Base-by-base conservation (phyloP, 352 stramenopile genomes). In the Globisporangium irregulare region DNA sequence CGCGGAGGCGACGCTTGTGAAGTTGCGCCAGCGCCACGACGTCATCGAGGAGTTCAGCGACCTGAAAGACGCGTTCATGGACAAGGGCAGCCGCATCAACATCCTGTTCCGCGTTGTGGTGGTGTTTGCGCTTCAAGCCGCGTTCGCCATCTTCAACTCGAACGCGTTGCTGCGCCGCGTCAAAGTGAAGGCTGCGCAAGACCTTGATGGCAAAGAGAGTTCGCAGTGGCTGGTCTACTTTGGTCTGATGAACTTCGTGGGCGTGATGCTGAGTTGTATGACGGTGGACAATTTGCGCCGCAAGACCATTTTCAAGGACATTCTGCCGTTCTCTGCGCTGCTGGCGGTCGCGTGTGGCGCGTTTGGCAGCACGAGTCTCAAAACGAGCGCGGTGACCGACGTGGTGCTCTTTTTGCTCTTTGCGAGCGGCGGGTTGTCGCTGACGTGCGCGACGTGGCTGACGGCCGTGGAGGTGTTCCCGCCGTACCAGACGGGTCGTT, bases 241-340 rank as follows among this genome's bases (percentile, higher is more conserved):
- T 68, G 88, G 86, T 0, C 63, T 86, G 22, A 92, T 90, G 82
- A 89, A 75, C 24, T 84, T 96, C 48, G 46, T 90, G 4, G 89
- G 89, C 24, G 74, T 85, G 1, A 27, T 90, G 7, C 24, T 95
- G 66, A 90, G 86, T 43, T 46, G 94, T 56, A 73, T 95, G 41
- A 94, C 80, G 2, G 85, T 96, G 12, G 89, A 96, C 66, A 94
- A 84, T 56, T 67, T 96, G 46, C 86, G 86, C n/a, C 86, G 89
- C 68, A 96, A 96, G 73, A 96, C 89, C 10, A 90, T 96, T 27
- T 90, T 93, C 69, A 96, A 96, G 70, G 89, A 94, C 56, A 86
- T 94, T 55, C 59, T 96, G 48, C 88, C 89, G 18, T 82, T 96
- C 62, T 80, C 78, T 24, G 82, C 78, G 8, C 70, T 73, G 1